These are phyloP conservation scores for Phytophthora pisi DNA, from an alignment of 352 stramenopile species.

Conservation along the genomic window DNA sequence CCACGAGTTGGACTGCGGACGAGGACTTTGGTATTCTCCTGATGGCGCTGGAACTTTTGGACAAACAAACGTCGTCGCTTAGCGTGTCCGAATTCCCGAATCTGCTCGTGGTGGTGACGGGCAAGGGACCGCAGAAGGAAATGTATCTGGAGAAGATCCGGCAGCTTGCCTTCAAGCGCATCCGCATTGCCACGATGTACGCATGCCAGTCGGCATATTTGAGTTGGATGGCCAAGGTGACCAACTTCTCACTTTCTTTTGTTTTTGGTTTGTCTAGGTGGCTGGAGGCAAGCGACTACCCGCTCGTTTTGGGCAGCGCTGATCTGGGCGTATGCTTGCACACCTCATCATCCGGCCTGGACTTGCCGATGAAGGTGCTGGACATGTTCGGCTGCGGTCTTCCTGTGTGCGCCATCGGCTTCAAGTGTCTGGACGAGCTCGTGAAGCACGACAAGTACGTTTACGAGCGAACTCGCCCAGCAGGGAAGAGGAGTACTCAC, in stretches of 20 bases:
- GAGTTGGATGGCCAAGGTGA: background rate
- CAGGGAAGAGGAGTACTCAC: slow-evolving; percentile 1
- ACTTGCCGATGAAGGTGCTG: slow-evolving; percentile 99
- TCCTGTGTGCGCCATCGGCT: slow-evolving; percentile 96
- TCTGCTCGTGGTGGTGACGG: slow-evolving; percentile 95
- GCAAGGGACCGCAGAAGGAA: slow-evolving; percentile 96
- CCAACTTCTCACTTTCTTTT: slow-evolving; percentile 1
- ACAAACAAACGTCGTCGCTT: slow-evolving; percentile 55
- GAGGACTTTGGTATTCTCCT: slow-evolving; percentile 99
- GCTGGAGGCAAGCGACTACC: slow-evolving; percentile 97
- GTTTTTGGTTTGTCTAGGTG: slow-evolving; percentile 61
- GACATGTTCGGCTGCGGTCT: slow-evolving; percentile 99
- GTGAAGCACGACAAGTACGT: slow-evolving; percentile 94
- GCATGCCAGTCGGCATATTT: background rate
- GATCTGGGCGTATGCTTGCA: slow-evolving; percentile 99
- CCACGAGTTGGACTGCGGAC: slow-evolving; percentile 98
- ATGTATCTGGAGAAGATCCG: slow-evolving; percentile 89
- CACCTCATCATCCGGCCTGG: slow-evolving; percentile 97
- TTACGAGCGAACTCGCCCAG: background rate
- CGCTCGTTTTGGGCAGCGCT: slow-evolving; percentile 92
- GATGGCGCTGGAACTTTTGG: slow-evolving; percentile 85
- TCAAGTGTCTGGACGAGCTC: slow-evolving; percentile 96
- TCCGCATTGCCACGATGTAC: slow-evolving; percentile 89
- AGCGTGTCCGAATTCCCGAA: slow-evolving; percentile 65
- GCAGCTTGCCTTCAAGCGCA: slow-evolving; percentile 73